These are phyloP conservation scores for Arthroderma uncinatum DNA, from an alignment of 2,329 filamentous ascomycete species.

Conservation along the genomic window DNA sequence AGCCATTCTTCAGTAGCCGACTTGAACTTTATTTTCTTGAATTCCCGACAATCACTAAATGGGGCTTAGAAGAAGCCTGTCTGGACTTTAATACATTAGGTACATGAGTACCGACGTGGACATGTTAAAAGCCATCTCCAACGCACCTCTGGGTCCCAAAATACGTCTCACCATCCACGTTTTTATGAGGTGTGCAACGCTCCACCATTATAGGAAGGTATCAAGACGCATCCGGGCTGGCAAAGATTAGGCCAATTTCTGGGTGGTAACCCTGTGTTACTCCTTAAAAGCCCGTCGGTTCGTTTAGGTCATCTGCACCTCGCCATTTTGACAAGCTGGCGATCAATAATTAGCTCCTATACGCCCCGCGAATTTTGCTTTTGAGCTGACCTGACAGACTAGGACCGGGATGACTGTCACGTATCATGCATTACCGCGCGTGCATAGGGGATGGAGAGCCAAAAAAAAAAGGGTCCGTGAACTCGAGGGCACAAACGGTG, in stretches of 20 bases:
- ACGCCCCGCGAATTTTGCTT: neutral
- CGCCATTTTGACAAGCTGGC: neutral
- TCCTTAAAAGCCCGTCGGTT: neutral
- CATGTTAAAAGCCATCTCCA: neutral
- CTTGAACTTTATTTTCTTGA: neutral
- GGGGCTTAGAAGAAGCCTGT: neutral
- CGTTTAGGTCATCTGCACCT: neutral
- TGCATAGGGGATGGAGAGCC: neutral
- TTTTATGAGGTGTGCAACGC: neutral
- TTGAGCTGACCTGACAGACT: neutral
- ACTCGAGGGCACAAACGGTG: neutral
- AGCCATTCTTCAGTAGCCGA: conserved; percentile 2
- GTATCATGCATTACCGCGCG: neutral
- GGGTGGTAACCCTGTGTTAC: neutral
- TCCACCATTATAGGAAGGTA: neutral
- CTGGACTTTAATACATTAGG: neutral
- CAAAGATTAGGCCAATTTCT: neutral
- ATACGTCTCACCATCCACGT: neutral
- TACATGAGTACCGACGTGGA: neutral
- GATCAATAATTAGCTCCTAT: neutral
- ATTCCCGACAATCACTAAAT: neutral
- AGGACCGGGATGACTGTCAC: neutral
- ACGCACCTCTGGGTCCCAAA: neutral
- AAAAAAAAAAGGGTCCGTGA: neutral
- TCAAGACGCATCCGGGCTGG: neutral